Base-by-base conservation (phyloP, 768 basidiomycete genomes). In the Mrakia frigida region DNA sequence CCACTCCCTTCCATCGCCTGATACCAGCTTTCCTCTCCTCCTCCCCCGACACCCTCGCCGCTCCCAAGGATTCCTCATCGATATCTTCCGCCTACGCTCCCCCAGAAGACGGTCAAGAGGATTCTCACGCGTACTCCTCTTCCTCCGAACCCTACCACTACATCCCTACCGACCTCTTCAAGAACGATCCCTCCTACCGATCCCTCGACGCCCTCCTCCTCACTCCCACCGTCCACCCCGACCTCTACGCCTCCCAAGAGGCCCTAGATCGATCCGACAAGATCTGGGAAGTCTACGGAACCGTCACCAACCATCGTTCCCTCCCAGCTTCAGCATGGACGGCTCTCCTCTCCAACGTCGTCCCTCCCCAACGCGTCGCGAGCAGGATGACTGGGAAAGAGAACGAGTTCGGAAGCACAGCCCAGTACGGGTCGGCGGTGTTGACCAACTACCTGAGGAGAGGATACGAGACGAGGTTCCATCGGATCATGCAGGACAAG, bases 401-500 rank as follows among this genome's bases (percentile, higher is more conserved):
- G 23, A 61, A 31, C 46, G 46, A 50, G 50, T 35, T 50, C 25
- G 70, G 53, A 33, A 33, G 35, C 25, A 39, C 65, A n/a, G 37
- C 25, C 4, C 5, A 60, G 53, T n/a, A n/a, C 21, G 35, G 50
- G 9, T 53, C 50, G 18, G 63, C 43, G 21, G 39, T 68, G 23
- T 31, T 77, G 31, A 77, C 76, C 7, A 60, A 41, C 31, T 77
- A 77, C 52, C 70, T 68, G 50, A 25, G 37, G 28, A 31, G 31
- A 41, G 71, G 71, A 6, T 88, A 91, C 80, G 92, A 92, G 83
- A 82, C 84, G 25, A 89, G 92, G 41, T 87, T 92, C 80, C 88
- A 88, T 82, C 83, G 86, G 28, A 84, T 94, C 81, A 87, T 94
- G 77, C 86, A 86, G 72, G 91, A 91, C 81, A 92, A 93, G 33